A percentile compares a stretch with the other conserved stretches of the same genome.
These are phyloP conservation scores for Colletotrichum paranaense DNA, from an alignment of 2,329 filamentous ascomycete genomes.

Conservation along the genomic window DNA sequence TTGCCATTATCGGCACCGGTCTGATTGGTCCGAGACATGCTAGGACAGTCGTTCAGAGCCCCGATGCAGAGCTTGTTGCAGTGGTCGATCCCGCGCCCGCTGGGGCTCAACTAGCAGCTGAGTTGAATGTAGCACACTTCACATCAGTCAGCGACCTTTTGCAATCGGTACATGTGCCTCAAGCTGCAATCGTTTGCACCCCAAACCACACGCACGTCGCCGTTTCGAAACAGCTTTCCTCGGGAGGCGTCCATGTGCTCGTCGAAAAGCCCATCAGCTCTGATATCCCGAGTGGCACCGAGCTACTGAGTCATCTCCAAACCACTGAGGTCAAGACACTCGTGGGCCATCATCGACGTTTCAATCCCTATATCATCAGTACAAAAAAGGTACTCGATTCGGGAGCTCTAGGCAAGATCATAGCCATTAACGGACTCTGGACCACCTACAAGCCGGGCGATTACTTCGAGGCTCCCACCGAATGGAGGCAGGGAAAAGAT, in stretches of 20 bases:
- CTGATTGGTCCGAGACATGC: conserved; percentile 46
- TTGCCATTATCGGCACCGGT: conserved; percentile 47
- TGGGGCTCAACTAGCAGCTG: conserved; percentile 37
- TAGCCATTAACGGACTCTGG: conserved; percentile 68
- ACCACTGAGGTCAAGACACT: conserved; percentile 54
- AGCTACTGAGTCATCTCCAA: conserved; percentile 42
- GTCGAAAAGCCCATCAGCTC: conserved; percentile 68
- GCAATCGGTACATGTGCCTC: conserved; percentile 49
- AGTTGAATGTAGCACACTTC: conserved; percentile 39
- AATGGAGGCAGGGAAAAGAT: conserved; percentile 55
- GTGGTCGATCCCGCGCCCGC: conserved; percentile 44
- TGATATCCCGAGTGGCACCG: conserved; percentile 49
- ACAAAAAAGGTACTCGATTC: conserved; percentile 57
- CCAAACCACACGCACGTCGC: conserved; percentile 69
- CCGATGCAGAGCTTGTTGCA: conserved; percentile 40
- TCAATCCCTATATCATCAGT: conserved; percentile 65
- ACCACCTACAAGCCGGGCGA: conserved; percentile 59
- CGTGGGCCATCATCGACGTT: conserved; percentile 69
- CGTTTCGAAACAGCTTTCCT: conserved; percentile 59
- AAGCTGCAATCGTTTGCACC: conserved; percentile 68
- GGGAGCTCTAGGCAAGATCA: conserved; percentile 54
- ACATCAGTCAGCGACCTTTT: conserved; percentile 55
- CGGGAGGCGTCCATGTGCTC: conserved; percentile 61
- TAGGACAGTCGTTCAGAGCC: conserved; percentile 40
- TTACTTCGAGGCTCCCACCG: conserved; percentile 56